A percentile compares a stretch with the other conserved stretches of the same genome.
Conservation (phyloP, 208 protist species). For the Leishmania arabica region DNA sequence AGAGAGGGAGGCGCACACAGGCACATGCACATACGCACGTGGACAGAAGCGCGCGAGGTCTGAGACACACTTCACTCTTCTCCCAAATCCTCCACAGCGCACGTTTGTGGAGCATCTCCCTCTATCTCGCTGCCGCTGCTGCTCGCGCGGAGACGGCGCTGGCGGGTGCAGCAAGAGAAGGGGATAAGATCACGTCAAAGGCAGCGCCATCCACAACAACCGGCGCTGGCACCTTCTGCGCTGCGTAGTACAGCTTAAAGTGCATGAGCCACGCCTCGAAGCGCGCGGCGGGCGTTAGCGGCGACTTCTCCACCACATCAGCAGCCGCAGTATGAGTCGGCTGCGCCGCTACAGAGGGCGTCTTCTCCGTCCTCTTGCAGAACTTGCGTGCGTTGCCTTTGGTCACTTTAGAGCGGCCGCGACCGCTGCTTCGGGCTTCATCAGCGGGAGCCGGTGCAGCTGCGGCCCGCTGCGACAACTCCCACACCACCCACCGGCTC, state of each 20-base stretch:
- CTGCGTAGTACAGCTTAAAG: slow-evolving; percentile 38
- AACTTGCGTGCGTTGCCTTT: background rate
- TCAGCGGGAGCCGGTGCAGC: background rate
- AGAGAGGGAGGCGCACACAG: background rate
- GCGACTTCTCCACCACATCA: background rate
- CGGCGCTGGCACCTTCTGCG: slow-evolving; percentile 38
- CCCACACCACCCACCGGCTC: slow-evolving; percentile 63
- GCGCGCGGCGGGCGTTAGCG: slow-evolving; percentile 5
- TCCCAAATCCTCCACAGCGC: background rate
- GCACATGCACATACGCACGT: background rate
- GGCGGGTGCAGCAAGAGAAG: background rate
- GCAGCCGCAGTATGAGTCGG: background rate
- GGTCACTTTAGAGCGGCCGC: background rate
- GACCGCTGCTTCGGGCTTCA: background rate
- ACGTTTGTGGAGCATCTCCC: background rate
- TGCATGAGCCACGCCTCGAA: slow-evolving; percentile 45
- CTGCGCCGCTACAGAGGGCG: background rate
- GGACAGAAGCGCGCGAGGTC: background rate
- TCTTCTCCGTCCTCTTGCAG: background rate
- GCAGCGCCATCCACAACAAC: slow-evolving; percentile 45
- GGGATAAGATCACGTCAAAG: slow-evolving; percentile 56
- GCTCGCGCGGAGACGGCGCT: background rate
- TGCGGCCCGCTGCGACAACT: slow-evolving; percentile 14
- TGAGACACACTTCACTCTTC: background rate
- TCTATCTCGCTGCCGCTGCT: background rate